Base-by-base conservation (phyloP, 2,329 filamentous ascomycete genomes). In the Xylaria arbuscula region DNA sequence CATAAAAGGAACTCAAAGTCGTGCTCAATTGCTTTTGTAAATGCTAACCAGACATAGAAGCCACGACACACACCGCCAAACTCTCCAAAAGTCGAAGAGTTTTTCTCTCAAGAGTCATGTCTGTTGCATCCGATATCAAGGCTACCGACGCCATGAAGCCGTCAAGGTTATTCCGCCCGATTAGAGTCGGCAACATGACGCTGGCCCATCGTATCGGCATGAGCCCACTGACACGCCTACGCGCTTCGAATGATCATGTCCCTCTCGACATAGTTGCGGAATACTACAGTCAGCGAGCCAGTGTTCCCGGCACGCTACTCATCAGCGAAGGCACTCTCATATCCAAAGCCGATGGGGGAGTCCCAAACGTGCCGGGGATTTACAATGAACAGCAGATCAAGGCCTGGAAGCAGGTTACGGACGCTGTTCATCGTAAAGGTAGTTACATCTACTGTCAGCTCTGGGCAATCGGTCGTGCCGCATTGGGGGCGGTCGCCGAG, bases 381-480 rank as follows among this genome's bases (percentile, higher is more conserved):
- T 89, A 81, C 72, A 84, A 76, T 63, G 77, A 82, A 3, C 80
- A 79, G 42, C 86, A 88, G 72, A 81, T 88, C 60, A 80, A 80
- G 1, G 85, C 80, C 0, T 90, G 88, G 88, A 85, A 83, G 66
- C 78, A 82, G 51, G 79, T 90, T 62, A 88, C 85, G 1, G 83
- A 86, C 62, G 85, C 83, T 1, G 87, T 90, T 2, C 88, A 91
- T 77, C 80, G 80, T 40, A 86, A 88, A 74, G 85, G 86, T 36
- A 82, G 82, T 45, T 85, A 83, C 74, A 88, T 92, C 60, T 91
- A 83, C 78, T 77, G 84, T 1, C 90, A 92, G 74, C 81, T 92
- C 0, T 91, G 88, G 83, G 85, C 84, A 0, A 80, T 88, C 6
- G 89, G 90, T 4, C 85, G 90, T 3, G 83, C 84, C 2, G 86